phyloP scores from a whole-genome alignment of 768 basidiomycete genomes.

The Scleroderma citrinum region DNA sequence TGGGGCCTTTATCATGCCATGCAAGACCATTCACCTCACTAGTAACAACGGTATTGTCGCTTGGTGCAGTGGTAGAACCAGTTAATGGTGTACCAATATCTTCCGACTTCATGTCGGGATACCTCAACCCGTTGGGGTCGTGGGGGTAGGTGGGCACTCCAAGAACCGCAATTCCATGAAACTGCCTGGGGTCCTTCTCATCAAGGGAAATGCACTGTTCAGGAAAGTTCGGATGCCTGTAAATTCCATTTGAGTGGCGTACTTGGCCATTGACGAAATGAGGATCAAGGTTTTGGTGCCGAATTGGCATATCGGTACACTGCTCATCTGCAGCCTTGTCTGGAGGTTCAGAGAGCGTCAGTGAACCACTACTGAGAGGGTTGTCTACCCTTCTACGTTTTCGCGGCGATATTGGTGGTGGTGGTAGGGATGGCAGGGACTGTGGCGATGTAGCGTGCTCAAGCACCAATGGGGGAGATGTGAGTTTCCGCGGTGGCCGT shows the following conservation, averaged over 20 bases:
- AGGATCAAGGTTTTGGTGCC: neutral
- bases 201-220: neutral
- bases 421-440: neutral
- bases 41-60: constrained; percentile 46
- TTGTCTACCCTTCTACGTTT: constrained; percentile 44
- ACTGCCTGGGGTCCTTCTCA: neutral
- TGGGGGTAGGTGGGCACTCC: neutral
- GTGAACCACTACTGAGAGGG: constrained; percentile 22
- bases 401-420: constrained; percentile 24
- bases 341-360: constrained; percentile 4
- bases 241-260: constrained; percentile 13
- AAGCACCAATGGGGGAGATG: constrained; percentile 15
- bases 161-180: neutral
- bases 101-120: constrained; percentile 44
- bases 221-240: neutral
- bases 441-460: neutral
- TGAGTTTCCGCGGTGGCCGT: constrained; percentile 18
- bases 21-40: constrained; percentile 26
- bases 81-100: constrained; percentile 49
- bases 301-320: constrained; percentile 3
- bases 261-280: constrained; percentile 12
- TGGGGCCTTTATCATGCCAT: constrained; percentile 22
- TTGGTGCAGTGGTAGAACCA: constrained; percentile 45
- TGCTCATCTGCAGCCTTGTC: constrained; percentile 3
- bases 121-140: constrained; percentile 7